Percentiles rank a stretch among this genome's conserved stretches.
Conservation (phyloP, 2,329 filamentous ascomycete species). For the Fusarium redolens region DNA sequence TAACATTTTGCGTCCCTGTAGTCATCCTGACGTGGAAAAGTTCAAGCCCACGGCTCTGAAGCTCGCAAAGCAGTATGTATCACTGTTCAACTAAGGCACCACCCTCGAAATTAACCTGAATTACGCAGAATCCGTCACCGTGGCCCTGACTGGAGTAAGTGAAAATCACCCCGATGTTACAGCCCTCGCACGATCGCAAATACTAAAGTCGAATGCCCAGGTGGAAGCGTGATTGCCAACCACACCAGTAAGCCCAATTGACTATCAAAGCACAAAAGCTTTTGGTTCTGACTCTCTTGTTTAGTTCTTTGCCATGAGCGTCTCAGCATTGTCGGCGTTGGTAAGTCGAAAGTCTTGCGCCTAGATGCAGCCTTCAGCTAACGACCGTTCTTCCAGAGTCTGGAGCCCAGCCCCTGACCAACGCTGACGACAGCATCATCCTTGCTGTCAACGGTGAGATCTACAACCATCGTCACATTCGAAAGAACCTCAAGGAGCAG, state of each 20-base stretch:
- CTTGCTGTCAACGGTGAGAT: conserved; percentile 99
- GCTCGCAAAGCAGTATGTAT: conserved; percentile 88
- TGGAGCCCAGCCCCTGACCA: conserved; percentile 94
- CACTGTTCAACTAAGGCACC: background rate
- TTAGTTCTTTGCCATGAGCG: conserved; percentile 95
- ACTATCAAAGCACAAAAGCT: background rate
- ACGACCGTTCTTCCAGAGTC: conserved; percentile 70
- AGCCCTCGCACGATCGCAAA: conserved; percentile 29
- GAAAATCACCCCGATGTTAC: background rate
- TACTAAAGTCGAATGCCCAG: conserved; percentile 59
- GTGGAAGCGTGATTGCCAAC: conserved; percentile 89
- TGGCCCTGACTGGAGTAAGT: conserved; percentile 98
- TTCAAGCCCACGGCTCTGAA: conserved; percentile 96
- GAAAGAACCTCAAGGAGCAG: conserved; percentile 83
- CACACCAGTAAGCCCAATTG: conserved; percentile 79
- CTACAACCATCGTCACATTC: conserved; percentile 97
- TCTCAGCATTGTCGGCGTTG: conserved; percentile 96
- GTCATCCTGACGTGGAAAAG: conserved; percentile 92
- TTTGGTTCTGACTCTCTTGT: conserved; percentile 45
- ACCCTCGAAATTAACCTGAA: conserved; percentile 26
- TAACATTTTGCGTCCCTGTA: conserved; percentile 48
- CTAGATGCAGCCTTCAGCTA: conserved; percentile 26
- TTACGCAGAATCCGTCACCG: conserved; percentile 84
- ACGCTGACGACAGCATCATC: conserved; percentile 86
- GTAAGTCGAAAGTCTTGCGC: conserved; percentile 62